Evolutionary conservation across 768 basidiomycete genomes (phyloP), one percentile per base, ranked within the genome.

Genomic region (Tylopilus sp.): DNA sequence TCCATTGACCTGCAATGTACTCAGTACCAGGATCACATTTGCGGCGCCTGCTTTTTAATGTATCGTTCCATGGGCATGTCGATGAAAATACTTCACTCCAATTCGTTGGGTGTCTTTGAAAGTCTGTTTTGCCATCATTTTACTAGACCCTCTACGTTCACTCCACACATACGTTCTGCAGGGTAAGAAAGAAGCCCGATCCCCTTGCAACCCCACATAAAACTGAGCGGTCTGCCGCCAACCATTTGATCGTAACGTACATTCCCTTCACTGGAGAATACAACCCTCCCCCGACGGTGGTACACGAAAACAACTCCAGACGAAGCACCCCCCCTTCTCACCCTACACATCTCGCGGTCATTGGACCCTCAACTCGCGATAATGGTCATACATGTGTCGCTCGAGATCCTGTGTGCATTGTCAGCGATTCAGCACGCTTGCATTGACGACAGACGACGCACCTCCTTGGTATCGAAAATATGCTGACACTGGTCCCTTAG

Each of bases 381-480:
- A 59, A 46, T 65, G 63, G 6, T 58, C 64, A 44, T 47, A 56
- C 13, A 64, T 28, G 31, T 65, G 63, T 42, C 62, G 51, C 42
- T 65, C 63, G 22, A 65, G 54, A 47, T 65, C 63, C 63, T 65
- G 22, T 11, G 11, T 2, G 2, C 38, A 10, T 35, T 12, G 10
- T 57, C 3, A 62, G 26, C 22, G 13, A 22, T 13, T 20, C 22
- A 13, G 26, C 1, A 9, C 1, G 20, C 3, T 2, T 2, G 13
- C n/a, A n/a, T n/a, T n/a, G n/a, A n/a, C n/a, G n/a, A n/a, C n/a
- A n/a, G n/a, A 18, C 15, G n/a, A 38, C 57, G n/a, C 28, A 66
- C 67, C 66, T 68, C 67, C 35, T 59, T 68, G 50, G 59, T 41
- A 51, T 68, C 67, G 38, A 70, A 68, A 2, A 52, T n/a, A 12